These are phyloP conservation scores for Lactifluus subvellereus DNA, from an alignment of 768 basidiomycete genomes.

Conservation along the genomic window DNA sequence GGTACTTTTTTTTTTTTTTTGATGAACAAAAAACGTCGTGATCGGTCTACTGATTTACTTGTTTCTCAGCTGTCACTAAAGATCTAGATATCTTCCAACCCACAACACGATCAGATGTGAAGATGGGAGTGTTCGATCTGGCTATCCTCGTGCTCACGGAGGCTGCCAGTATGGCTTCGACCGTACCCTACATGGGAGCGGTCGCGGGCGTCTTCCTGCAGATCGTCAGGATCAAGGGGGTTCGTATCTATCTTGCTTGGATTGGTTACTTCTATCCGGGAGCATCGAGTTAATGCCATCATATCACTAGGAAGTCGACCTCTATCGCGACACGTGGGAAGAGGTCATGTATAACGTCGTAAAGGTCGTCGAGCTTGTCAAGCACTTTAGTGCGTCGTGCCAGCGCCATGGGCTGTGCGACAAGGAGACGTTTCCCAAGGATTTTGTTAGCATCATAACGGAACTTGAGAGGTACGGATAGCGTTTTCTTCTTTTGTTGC, in stretches of 20 bases:
- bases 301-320: conserved; percentile 15
- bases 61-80: no score
- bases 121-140: background rate
- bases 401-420: conserved; percentile 5
- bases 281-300: no score
- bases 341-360: conserved; percentile 16
- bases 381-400: conserved; percentile 2
- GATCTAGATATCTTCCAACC: background rate
- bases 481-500: background rate
- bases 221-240: conserved; percentile 16
- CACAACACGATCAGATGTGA: background rate
- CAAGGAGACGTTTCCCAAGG: conserved; percentile 5
- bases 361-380: conserved; percentile 13
- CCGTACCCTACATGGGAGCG: conserved; percentile 14
- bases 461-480: background rate
- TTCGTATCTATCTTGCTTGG: background rate
- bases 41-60: background rate
- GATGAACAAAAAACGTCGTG: background rate
- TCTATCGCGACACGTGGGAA: conserved; percentile 14
- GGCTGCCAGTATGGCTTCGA: background rate
- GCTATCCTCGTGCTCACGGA: conserved; percentile 10
- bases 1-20: background rate
- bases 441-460: conserved; percentile 4
- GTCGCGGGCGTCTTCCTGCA: conserved; percentile 8
- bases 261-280: background rate